Evolutionary conservation across 805 yeast species (phyloP).

Genomic region (Candida xyloterini): DNA sequence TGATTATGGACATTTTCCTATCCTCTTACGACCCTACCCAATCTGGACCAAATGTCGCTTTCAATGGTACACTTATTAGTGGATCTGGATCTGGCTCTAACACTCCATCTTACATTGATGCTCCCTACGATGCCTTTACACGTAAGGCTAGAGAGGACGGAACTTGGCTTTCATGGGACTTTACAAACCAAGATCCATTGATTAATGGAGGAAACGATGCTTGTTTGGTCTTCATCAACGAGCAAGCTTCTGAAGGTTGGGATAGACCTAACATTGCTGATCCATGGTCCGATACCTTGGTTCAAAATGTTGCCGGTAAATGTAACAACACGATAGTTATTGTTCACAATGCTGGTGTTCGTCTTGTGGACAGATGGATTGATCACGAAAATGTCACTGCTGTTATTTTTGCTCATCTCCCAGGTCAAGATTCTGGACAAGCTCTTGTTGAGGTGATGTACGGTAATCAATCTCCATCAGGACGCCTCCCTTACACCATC

Average conservation of each 20-base stretch:
- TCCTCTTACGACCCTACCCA: slow-evolving; percentile 5
- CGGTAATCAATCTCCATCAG: slow-evolving; percentile 63
- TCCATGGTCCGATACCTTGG: slow-evolving; percentile 52
- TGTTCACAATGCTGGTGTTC: slow-evolving; percentile 60
- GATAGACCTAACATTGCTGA: slow-evolving; percentile 52
- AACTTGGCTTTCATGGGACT: slow-evolving; percentile 15
- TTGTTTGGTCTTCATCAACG: slow-evolving; percentile 52
- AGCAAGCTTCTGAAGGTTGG: slow-evolving; percentile 60
- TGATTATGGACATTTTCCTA: slow-evolving; percentile 6
- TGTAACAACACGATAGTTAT: slow-evolving; percentile 57
- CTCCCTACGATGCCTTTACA: slow-evolving; percentile 56
- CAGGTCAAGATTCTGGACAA: slow-evolving; percentile 45
- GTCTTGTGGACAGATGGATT: slow-evolving; percentile 53
- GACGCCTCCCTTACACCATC: slow-evolving; percentile 60
- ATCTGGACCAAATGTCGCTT: slow-evolving; percentile 20
- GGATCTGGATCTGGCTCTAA: slow-evolving; percentile 70
- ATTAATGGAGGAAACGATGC: slow-evolving; percentile 45
- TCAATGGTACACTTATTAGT: slow-evolving; percentile 51
- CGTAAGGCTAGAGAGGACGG: slow-evolving; percentile 36
- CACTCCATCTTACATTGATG: slow-evolving; percentile 51
- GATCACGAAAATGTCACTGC: slow-evolving; percentile 58
- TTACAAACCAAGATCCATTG: slow-evolving; percentile 40
- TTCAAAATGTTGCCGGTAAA: slow-evolving; percentile 44
- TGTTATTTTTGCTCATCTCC: slow-evolving; percentile 41
- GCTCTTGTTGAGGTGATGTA: slow-evolving; percentile 57